Base-by-base conservation (phyloP, 225 moss, liverwort and hornwort species). In the Takakia lepidozioides region DNA sequence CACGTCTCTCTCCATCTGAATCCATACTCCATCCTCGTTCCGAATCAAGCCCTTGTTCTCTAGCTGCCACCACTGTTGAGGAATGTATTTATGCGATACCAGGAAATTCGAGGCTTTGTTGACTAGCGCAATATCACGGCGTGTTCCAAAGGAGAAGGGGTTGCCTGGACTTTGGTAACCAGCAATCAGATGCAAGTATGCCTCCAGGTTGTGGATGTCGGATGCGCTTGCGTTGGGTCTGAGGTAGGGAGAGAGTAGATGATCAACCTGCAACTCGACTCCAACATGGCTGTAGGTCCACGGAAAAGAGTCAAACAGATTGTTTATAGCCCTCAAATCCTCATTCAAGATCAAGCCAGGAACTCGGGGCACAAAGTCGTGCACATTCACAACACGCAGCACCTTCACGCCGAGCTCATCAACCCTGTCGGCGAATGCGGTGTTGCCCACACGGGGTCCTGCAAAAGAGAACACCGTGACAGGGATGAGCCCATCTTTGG, bases 371-470 rank as follows among this genome's bases (percentile, higher is more conserved):
- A 78, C 77, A 1, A 60, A 14, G 43, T 78, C 77, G 13, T 63
- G 59, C 2, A 8, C 43, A 21, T 78, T 72, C 32, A 72, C 77
- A 48, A 78, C 68, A 25, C 77, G 25, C 46, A 78, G 41, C 2
- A 78, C 77, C 60, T 65, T 72, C 15, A 75, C 70, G 1, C 75
- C 75, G 0, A 75, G 75, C 52, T 70, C 61, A 43, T 70, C 37
- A 46, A 75, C 15, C 8, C 65, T 51, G 3, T 46, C 27, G 27
- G 58, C 52, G 61, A 78, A 78, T 3, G 60, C 64, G 10, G 24
- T 16, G 25, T 78, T 78, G 2, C 77, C 77, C 22, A 78, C 51
- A 3, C 77, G 64, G 17, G 77, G 77, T 2, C 72, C 63, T 3
- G 72, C 77, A 10, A 78, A 78, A 7, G 63, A 60, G 48, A 68